Conservation (phyloP, 2,329 filamentous ascomycete genomes). For the Aureobasidium pullulans region DNA sequence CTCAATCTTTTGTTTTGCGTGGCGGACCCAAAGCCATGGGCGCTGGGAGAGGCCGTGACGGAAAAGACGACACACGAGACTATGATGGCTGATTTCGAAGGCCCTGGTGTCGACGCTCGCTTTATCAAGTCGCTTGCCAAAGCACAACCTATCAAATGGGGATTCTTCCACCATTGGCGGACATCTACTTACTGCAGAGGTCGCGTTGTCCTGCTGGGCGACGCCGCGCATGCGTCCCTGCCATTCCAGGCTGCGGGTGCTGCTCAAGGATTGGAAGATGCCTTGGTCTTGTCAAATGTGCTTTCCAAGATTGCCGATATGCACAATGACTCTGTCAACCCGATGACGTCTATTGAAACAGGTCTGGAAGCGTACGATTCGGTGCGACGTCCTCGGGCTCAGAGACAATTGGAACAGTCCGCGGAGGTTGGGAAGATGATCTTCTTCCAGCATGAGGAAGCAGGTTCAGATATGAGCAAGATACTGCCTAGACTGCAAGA, state of each 20-base stretch:
- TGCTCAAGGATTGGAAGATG: constrained; percentile 2
- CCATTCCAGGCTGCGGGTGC: constrained; percentile 5
- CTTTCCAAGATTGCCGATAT: not conserved
- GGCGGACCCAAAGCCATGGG: not conserved
- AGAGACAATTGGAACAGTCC: not conserved
- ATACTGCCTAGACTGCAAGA: not conserved
- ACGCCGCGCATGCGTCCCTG: not conserved
- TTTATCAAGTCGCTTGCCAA: not conserved
- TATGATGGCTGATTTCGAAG: constrained; percentile 7
- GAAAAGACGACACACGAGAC: not conserved
- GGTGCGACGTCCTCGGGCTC: not conserved
- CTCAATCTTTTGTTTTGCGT: not conserved
- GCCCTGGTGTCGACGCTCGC: not conserved
- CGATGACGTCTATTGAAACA: not conserved
- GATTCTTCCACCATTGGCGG: not conserved
- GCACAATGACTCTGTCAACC: not conserved
- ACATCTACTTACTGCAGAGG: not conserved
- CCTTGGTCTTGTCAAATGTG: not conserved
- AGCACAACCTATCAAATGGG: not conserved
- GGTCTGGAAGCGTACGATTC: not conserved
- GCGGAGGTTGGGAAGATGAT: not conserved
- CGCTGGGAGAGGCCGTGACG: not conserved
- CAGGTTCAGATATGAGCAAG: not conserved
- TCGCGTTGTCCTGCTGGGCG: not conserved
- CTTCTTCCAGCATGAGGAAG: not conserved